These are phyloP conservation scores for Cryphonectria nitschkei DNA, from an alignment of 2,329 filamentous ascomycete species.

Conservation along the genomic window DNA sequence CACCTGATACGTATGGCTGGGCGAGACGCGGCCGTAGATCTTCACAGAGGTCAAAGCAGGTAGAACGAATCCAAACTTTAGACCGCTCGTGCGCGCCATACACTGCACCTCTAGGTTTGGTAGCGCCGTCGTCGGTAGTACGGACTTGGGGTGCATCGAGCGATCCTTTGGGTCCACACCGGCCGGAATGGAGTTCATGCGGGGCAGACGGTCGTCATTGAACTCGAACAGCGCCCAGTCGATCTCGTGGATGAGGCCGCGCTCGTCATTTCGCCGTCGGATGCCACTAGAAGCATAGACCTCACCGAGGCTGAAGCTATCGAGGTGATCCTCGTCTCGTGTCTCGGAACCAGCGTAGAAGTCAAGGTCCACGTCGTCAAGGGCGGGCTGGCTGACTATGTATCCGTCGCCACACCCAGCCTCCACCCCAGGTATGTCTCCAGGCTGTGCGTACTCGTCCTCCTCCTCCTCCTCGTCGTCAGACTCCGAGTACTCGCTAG, in stretches of 20 bases:
- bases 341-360: slow-evolving; percentile 77
- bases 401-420: slow-evolving; percentile 77
- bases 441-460: slow-evolving; percentile 60
- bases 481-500: slow-evolving; percentile 52
- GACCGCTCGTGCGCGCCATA: slow-evolving; percentile 82
- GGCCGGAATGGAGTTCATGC: slow-evolving; percentile 69
- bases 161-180: slow-evolving; percentile 32
- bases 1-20: slow-evolving; percentile 72
- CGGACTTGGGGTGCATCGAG: slow-evolving; percentile 57
- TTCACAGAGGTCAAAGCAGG: slow-evolving; percentile 82
- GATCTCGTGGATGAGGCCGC: slow-evolving; percentile 83
- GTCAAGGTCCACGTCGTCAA: slow-evolving; percentile 81
- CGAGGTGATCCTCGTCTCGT: slow-evolving; percentile 80
- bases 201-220: slow-evolving; percentile 69
- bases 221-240: slow-evolving; percentile 95
- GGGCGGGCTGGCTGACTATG: slow-evolving; percentile 85
- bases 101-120: slow-evolving; percentile 83
- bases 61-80: slow-evolving; percentile 78
- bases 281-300: slow-evolving; percentile 91
- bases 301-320: slow-evolving; percentile 79
- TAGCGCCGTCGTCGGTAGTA: slow-evolving; percentile 63
- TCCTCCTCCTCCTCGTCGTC: slow-evolving; percentile 50
- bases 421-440: slow-evolving; percentile 79
- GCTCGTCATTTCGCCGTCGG: slow-evolving; percentile 69
- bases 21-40: slow-evolving; percentile 80